These are phyloP conservation scores for Globisporangium apiculatum DNA, from an alignment of 352 stramenopile genomes.

Conservation along the genomic window DNA sequence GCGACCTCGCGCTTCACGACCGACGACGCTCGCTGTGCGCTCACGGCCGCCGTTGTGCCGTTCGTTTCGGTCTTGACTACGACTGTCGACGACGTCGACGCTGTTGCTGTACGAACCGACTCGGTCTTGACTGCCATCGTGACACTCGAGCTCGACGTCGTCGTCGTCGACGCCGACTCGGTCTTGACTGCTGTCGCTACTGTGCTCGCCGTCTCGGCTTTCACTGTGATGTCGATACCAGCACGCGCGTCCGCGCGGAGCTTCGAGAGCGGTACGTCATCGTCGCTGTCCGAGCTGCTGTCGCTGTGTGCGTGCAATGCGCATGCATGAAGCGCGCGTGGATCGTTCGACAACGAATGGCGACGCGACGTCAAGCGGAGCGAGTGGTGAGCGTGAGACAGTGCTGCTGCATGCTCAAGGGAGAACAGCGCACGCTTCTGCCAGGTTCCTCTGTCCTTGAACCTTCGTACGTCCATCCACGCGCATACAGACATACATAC, in stretches of 20 bases:
- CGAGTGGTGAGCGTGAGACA: neutral
- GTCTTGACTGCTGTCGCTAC: slow-evolving; percentile 9
- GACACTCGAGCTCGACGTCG: neutral
- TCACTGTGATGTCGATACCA: slow-evolving; percentile 14
- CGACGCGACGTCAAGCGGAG: slow-evolving; percentile 3
- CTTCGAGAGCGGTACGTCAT: slow-evolving; percentile 72
- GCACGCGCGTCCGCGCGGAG: slow-evolving; percentile 27
- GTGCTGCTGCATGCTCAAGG: neutral
- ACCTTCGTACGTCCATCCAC: neutral
- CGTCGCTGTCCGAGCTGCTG: slow-evolving; percentile 73
- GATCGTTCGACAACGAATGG: neutral
- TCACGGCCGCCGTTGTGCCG: neutral
- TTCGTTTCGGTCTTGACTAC: slow-evolving; percentile 18
- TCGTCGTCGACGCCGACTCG: neutral
- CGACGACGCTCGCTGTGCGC: neutral
- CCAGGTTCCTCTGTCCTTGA: too few relatives aligned
- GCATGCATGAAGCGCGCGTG: neutral
- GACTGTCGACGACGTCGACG: neutral
- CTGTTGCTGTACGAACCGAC: neutral
- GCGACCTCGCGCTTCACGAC: slow-evolving; percentile 23
- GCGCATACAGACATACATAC: neutral
- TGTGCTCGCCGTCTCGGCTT: slow-evolving; percentile 18
- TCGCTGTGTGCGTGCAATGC: slow-evolving; percentile 1
- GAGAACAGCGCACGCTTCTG: too few relatives aligned
- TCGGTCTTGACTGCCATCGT: slow-evolving; percentile 3